A percentile compares a stretch with the other conserved stretches of the same genome.
Conservation (phyloP, 192 early-diverging fungal species). For the Coemansia sp. region DNA sequence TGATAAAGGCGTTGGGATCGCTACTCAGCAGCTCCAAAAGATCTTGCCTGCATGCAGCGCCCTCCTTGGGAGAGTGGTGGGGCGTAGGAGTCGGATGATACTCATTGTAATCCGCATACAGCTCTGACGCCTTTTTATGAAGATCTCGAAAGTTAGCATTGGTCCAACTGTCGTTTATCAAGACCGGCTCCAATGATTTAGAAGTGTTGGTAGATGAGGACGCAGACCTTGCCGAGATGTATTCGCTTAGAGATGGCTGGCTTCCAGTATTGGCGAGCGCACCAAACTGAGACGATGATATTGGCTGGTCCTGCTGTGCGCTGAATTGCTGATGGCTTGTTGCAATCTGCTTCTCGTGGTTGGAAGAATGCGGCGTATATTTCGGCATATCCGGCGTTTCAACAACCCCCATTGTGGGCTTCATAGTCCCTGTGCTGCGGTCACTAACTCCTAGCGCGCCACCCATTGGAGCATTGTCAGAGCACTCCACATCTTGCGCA, state of each 20-base stretch:
- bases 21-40: constrained; percentile 30
- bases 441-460: background rate
- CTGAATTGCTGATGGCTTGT: background rate
- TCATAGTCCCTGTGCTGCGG: background rate
- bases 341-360: background rate
- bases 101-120: constrained; percentile 32
- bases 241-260: constrained; percentile 52
- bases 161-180: constrained; percentile 45
- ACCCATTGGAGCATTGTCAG: background rate
- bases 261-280: background rate
- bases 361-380: background rate
- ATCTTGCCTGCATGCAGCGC: constrained; percentile 25
- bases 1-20: constrained; percentile 44
- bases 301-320: background rate
- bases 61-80: constrained; percentile 45
- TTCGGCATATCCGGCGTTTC: background rate
- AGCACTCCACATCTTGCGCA: background rate
- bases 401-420: background rate
- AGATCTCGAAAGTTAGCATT: constrained; percentile 36
- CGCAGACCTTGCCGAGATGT: constrained; percentile 30
- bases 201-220: background rate
- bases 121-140: constrained; percentile 32
- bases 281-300: background rate
- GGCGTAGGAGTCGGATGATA: constrained; percentile 54
- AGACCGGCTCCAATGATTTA: background rate